Base-by-base conservation (phyloP, 148 eudicot species). In the Heliamphora exappendiculata region DNA sequence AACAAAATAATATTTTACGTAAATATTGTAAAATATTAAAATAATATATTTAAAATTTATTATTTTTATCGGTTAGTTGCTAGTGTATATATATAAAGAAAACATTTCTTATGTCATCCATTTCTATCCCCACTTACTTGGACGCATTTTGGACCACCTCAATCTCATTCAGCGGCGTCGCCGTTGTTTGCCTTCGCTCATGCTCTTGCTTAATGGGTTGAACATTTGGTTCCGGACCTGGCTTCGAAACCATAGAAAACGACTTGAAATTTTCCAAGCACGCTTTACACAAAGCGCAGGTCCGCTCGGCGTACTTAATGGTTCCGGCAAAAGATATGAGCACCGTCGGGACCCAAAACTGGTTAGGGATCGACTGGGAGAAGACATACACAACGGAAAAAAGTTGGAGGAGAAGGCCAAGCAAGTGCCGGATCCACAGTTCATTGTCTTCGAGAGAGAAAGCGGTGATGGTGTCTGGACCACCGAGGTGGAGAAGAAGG, bases 381-480 rank as follows among this genome's bases (percentile, higher is more conserved):
- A 70, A 70, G n/a, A 70, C 57, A 17, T 47, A 70, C 47, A 4
- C 28, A 49, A 70, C 73, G 14, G 58, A n/a, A 13, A 16, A n/a
- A 17, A 49, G 17, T 10, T 70, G 73, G 73, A 70, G 1, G 9
- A 70, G 4, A 45, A 70, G 57, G 47, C 58, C 49, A 31, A 70
- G 73, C 57, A 29, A 47, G 37, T 49, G 73, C 37, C 58, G 19
- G 49, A 70, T 17, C 73, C 73, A 70, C 17, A 82, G 66, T 31
- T 82, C 78, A 54, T 78, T 82, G 41, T 78, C 84, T 13, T 78
- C 84, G 8, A 82, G 66, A 24, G 84, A 28, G 42, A 67, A 82
- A 19, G 84, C 84, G 44, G 81, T 78, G n/a, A 78, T 78, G 44
- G 75, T 78, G 20, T 82, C 84, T 0, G 84, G 81, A 11, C 84